phyloP scores from a whole-genome alignment of 169 alveolate genomes.

The Fabrea salina region DNA sequence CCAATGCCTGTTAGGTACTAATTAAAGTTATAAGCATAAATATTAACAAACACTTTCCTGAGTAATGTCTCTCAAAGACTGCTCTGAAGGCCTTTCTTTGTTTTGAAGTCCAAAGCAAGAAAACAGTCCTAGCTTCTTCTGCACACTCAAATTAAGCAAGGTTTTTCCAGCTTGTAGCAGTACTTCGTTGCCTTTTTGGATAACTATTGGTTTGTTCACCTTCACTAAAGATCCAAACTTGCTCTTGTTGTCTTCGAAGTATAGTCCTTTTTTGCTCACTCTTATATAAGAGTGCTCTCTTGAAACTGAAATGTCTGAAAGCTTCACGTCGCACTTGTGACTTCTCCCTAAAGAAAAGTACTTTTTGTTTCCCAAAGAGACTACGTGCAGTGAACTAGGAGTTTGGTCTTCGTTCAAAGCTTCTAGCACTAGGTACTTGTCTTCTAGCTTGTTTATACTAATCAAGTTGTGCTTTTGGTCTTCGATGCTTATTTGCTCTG shows the following conservation, averaged over 20 bases:
- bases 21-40: no score
- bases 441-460: not conserved
- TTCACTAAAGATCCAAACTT: not conserved
- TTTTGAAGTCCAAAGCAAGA: not conserved
- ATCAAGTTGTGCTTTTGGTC: not conserved
- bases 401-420: constrained; percentile 34
- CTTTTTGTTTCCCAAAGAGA: constrained; percentile 75
- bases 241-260: constrained; percentile 50
- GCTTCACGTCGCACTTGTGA: constrained; percentile 96
- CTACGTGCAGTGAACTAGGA: constrained; percentile 78
- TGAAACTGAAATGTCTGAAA: constrained; percentile 96
- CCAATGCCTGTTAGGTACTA: no score
- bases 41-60: no score
- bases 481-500: constrained; percentile 57
- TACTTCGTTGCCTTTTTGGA: not conserved
- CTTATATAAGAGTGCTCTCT: constrained; percentile 94
- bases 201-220: not conserved
- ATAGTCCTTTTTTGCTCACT: constrained; percentile 86
- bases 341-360: constrained; percentile 94
- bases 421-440: not conserved
- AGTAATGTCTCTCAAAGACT: no score
- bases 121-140: not conserved
- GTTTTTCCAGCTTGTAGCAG: not conserved
- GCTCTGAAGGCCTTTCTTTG: no score
- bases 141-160: not conserved